These are phyloP conservation scores for Eucalyptus albens DNA, from an alignment of 345 rosid genomes.

Conservation along the genomic window DNA sequence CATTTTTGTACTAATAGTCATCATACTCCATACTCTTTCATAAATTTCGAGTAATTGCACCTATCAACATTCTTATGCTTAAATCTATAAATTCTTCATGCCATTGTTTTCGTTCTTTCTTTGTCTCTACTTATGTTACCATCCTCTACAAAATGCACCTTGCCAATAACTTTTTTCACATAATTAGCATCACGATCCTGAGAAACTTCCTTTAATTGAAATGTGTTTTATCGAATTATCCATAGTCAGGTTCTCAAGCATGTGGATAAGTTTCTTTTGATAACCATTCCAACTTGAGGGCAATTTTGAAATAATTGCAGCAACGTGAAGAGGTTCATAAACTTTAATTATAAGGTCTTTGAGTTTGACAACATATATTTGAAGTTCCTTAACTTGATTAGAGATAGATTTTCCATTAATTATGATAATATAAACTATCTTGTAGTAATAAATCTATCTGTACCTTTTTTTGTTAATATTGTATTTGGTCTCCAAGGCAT, in stretches of 20 bases:
- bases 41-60: not conserved
- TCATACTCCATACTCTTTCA: not conserved
- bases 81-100: not conserved
- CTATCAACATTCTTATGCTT: not conserved
- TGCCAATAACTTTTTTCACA: not conserved
- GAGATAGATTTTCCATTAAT: not conserved
- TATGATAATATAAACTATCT: not conserved
- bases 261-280: too few species aligned
- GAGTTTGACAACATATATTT: not conserved
- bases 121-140: not conserved
- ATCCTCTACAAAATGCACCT: not conserved
- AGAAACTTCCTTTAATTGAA: not conserved
- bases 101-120: not conserved
- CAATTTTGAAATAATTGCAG: too few species aligned
- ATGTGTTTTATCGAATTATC: not conserved
- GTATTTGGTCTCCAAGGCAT: not conserved
- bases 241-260: accelerated
- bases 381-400: not conserved
- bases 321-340: accelerated
- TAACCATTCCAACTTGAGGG: not conserved
- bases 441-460: accelerated
- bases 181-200: accelerated
- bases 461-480: not conserved
- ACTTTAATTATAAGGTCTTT: not conserved
- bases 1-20: too few species aligned